Conservation (phyloP, 768 basidiomycete species). For the Tylopilus sp. region DNA sequence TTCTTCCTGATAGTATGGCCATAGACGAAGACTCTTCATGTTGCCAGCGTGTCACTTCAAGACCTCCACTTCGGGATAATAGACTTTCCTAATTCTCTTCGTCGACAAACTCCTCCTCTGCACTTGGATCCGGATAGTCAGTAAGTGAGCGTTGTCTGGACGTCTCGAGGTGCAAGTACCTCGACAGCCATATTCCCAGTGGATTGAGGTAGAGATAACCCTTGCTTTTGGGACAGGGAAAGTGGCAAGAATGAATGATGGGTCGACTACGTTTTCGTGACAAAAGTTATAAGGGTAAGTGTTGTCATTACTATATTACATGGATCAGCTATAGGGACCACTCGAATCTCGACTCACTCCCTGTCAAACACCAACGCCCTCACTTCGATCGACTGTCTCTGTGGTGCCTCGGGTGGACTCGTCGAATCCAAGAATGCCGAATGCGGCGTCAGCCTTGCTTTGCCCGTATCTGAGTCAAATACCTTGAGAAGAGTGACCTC, state of each 20-base stretch:
- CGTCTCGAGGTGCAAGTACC: background rate
- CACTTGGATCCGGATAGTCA: background rate
- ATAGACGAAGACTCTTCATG: background rate
- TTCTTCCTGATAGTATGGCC: background rate
- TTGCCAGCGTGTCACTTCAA: background rate
- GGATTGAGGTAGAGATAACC: too few relatives aligned
- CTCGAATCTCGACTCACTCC: background rate
- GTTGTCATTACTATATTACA: too few relatives aligned
- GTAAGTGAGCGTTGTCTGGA: background rate
- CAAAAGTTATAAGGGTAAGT: too few relatives aligned
- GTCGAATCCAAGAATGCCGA: constrained; percentile 16
- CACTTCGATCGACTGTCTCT: background rate
- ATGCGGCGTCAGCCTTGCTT: constrained; percentile 38
- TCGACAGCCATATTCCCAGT: constrained; percentile 13
- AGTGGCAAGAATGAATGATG: too few relatives aligned
- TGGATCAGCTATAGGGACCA: background rate
- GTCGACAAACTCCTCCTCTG: background rate
- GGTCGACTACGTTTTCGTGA: too few relatives aligned
- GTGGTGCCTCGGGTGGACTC: background rate
- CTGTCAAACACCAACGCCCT: background rate
- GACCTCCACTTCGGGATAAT: background rate
- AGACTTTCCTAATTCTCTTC: background rate
- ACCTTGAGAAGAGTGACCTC: constrained; percentile 41
- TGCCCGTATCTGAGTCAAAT: constrained; percentile 37
- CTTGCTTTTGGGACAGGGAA: too few relatives aligned